Base-by-base conservation (phyloP, 2,329 filamentous ascomycete genomes). In the Exophiala oligosperma region DNA sequence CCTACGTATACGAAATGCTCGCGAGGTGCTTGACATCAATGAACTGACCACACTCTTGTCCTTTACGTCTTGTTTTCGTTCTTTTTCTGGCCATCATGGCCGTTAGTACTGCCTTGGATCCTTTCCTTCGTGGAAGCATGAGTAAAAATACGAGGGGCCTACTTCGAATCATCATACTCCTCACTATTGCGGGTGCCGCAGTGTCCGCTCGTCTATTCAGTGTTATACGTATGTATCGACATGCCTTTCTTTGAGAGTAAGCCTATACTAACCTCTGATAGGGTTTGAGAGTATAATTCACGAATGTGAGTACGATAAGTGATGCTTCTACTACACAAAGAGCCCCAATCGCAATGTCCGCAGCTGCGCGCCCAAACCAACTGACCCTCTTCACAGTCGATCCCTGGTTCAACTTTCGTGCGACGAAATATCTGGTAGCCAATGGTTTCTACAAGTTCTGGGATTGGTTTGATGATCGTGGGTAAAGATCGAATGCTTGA, bases 211-310 rank as follows among this genome's bases (percentile, higher is more conserved):
- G 94, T 77, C 82, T 99, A 67, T 99, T 99, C 83, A 97, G 92
- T 71, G 94, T 99, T 67, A 97, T 99, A 77, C 90, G 94, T 93
- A 85, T 74, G 90, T 84, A 26, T 26, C 55, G 35, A 21, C 4
- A 21, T 55, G 26, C 21, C 55, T 11, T 14, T 46, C 12, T 49
- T 26, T 26, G 35, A 5, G 17, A 23, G 43, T 58, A 44, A 29
- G 48, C 52, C 21, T 41, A 52, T 63, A 35, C 63, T 43, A 11
- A 35, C 35, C 8, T 40, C 49, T 56, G 32, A 11, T 70, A 93
- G 90, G 90, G 67, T 99, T 99, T 73, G 94, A 99, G 79, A 96
- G 91, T 79, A 99, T 99, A 72, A 99, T 99, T 72, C 94, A 99
- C 83, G 94, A 99, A 83, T 99, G 94, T 97, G 74, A 77, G 92